These are phyloP conservation scores for Sugiyamaella novakii DNA, from an alignment of 1,139 yeast species.

Conservation along the genomic window DNA sequence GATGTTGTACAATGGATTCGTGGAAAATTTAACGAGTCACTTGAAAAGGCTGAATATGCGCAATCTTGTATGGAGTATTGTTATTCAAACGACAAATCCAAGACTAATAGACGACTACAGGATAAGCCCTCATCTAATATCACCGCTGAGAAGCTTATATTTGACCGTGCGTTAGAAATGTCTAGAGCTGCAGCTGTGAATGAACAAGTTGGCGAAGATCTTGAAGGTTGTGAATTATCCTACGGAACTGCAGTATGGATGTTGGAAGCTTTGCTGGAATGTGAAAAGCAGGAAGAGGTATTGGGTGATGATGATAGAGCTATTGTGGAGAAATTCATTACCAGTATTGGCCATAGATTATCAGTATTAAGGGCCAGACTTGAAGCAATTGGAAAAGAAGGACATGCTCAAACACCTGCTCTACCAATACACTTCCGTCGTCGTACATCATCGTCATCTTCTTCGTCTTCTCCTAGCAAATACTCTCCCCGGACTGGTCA, in stretches of 20 bases:
- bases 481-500: neutral
- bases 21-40: slow-evolving; percentile 81
- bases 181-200: slow-evolving; percentile 87
- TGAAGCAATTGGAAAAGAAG: slow-evolving; percentile 22
- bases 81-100: neutral
- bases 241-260: slow-evolving; percentile 95
- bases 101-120: slow-evolving; percentile 2
- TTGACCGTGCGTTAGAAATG: slow-evolving; percentile 91
- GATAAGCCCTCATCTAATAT: slow-evolving; percentile 33
- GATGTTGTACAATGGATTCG: slow-evolving; percentile 92
- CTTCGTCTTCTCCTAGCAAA: slow-evolving; percentile 12
- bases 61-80: slow-evolving; percentile 42
- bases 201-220: slow-evolving; percentile 76
- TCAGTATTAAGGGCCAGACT: slow-evolving; percentile 34
- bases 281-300: slow-evolving; percentile 34
- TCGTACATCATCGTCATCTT: slow-evolving; percentile 15
- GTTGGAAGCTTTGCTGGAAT: slow-evolving; percentile 79
- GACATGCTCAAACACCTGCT: slow-evolving; percentile 18
- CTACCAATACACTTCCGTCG: slow-evolving; percentile 15
- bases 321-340: slow-evolving; percentile 66
- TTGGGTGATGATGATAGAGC: slow-evolving; percentile 71
- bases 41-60: slow-evolving; percentile 84
- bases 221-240: slow-evolving; percentile 79
- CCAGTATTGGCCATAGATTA: slow-evolving; percentile 40
- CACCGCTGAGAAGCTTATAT: slow-evolving; percentile 80